Evolutionary conservation across 805 yeast species (phyloP), one percentile per base, ranked within the genome.

Genomic region (Myxozyma melibiosi): DNA sequence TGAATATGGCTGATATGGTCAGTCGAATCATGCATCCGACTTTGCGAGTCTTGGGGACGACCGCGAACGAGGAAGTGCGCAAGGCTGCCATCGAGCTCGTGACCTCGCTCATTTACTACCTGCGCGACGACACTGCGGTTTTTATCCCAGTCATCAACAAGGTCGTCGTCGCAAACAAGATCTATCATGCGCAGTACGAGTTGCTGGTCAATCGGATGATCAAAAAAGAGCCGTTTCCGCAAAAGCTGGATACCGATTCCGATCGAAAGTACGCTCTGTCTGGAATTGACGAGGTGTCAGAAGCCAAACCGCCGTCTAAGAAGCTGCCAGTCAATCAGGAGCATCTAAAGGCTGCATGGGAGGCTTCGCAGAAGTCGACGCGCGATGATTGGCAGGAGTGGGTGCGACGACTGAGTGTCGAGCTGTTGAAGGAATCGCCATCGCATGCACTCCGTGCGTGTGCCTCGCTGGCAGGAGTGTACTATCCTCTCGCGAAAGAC

Each of bases 301-400:
- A 83, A 16, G 80, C 84, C 18, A 92, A 85, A 58, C 81, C 85
- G 61, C 83, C 86, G 0, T 78, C 85, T 2, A 84, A 86, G 66
- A 88, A 88, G 65, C 74, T 92, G 9, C 91, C 96, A 0, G 81
- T 83, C 3, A 83, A 83, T 62, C 85, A 82, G 63, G 78, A 77
- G 51, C 76, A 76, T 7, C 76, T 94, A 65, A 85, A 88, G 66
- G 81, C 83, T 42, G 89, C 91, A 1, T 94, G 99, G 98, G 96
- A 90, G 65, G 86, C 96, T 27, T 82, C 88, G 24, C 92, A 89
- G 64, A 82, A 92, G 63, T 81, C 95, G 51, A 89, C 97, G 0
- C 84, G 85, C 65, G 98, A 91, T 66, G 99, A 94, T 65, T 94
- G 99, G 99, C 92, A 88, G 66, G 98, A 94, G 68, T 94, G 99